Evolutionary conservation across 2,329 filamentous ascomycete species (phyloP).

Genomic region (Paecilomyces fulvus): DNA sequence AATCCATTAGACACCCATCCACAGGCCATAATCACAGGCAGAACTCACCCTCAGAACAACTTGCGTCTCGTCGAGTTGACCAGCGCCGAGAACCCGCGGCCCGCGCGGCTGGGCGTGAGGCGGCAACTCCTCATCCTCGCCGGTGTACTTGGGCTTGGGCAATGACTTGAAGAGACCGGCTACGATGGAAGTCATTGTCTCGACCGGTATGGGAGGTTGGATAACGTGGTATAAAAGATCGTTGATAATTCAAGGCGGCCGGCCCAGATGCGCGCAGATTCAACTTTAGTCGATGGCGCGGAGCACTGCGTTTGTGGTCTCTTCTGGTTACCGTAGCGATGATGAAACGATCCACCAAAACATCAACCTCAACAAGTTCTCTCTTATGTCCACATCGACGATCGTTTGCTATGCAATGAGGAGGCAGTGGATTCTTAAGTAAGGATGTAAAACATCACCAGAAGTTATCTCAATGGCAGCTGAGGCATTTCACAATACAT

Average conservation of each 20-base stretch:
- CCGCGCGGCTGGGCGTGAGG: constrained; percentile 65
- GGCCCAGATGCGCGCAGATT: constrained; percentile 4
- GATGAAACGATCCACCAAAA: neutral
- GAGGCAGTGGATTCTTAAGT: neutral
- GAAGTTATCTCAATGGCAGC: too few species aligned
- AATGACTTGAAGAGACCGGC: constrained; percentile 69
- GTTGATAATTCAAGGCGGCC: constrained; percentile 1
- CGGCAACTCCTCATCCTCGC: constrained; percentile 75
- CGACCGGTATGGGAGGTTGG: neutral
- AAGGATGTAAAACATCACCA: too few species aligned
- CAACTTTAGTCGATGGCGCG: neutral
- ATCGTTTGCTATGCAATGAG: neutral
- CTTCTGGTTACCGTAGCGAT: neutral
- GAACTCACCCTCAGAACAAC: constrained; percentile 62
- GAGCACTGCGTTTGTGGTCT: neutral
- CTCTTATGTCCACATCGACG: too few species aligned
- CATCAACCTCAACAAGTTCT: neutral
- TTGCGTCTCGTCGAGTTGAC: constrained; percentile 75
- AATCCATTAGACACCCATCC: constrained; percentile 4
- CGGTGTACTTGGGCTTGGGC: constrained; percentile 84
- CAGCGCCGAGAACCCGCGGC: constrained; percentile 70
- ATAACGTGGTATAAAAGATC: neutral
- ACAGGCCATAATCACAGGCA: constrained; percentile 9
- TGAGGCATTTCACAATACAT: too few species aligned
- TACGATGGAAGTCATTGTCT: constrained; percentile 56